Conservation (phyloP, 1,284 basidiomycete genomes). For the Irpex sp. region DNA sequence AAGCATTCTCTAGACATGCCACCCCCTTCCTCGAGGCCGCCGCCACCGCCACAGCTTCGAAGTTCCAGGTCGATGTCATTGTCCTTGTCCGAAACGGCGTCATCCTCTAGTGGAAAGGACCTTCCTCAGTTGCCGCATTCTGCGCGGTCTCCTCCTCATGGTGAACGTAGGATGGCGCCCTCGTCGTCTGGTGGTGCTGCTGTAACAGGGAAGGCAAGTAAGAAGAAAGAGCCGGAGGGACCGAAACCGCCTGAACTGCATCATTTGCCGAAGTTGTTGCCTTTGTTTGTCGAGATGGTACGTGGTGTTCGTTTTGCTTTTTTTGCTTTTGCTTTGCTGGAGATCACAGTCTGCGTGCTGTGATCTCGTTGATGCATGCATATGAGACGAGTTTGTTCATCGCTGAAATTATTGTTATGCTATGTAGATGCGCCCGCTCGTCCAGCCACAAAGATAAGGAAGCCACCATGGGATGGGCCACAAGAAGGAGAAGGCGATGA, state of each 20-base stretch:
- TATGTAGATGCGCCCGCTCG: conserved; percentile 33
- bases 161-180: neutral
- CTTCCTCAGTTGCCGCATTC: conserved; percentile 9
- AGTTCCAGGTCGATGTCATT: conserved; percentile 7
- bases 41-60: conserved; percentile 4
- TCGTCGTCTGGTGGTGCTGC: too few relatives aligned
- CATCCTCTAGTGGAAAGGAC: neutral
- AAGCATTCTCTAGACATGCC: conserved; percentile 14
- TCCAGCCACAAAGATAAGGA: conserved; percentile 20
- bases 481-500: neutral
- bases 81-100: neutral
- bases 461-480: neutral
- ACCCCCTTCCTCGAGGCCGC: conserved; percentile 2
- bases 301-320: conserved; percentile 20
- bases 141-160: neutral
- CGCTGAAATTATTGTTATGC: neutral
- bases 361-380: neutral
- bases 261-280: conserved; percentile 72
- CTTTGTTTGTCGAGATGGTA: conserved; percentile 88
- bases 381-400: neutral
- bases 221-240: conserved; percentile 32
- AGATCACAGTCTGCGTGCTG: too few relatives aligned
- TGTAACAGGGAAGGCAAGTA: too few relatives aligned
- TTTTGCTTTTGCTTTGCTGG: neutral
- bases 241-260: conserved; percentile 74